Base-by-base conservation (phyloP, 306 rosid species). In the Citrullus colocynthis region DNA sequence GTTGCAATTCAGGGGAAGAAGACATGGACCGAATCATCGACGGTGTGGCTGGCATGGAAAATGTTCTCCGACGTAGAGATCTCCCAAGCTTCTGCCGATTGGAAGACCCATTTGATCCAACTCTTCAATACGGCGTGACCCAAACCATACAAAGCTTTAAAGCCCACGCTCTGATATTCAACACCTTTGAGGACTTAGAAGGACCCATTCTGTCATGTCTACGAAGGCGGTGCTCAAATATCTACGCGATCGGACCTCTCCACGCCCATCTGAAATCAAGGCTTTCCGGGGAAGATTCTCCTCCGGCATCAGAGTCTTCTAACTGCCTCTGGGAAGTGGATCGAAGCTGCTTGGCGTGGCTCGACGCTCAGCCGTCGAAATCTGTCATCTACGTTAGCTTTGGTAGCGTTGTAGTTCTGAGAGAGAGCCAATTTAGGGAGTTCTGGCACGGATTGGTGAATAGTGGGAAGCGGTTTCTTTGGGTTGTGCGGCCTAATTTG, bases 161-260 rank as follows among this genome's bases (percentile, higher is more conserved):
- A 72, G 86, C 86, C 8, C 63, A 76, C 11, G 87, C 86, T 2
- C 5, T 88, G 4, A 82, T 91, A 7, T 56, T 89, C 58, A 91
- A 91, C 88, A 83, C 97, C 0, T 90, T 85, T 16, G 90, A 91
- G n/a, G 93, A 88, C 0, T 74, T 90, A 24, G 97, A 91, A 64
- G 78, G 77, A 4, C 86, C 89, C 1, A 48, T 86, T 3, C 71
- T 88, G 15, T 59, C 79, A 24, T 79, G 79, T 0, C 59, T 88
- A 1, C 82, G 84, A 2, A 79, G 17, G 4, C 66, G 48, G 0
- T 82, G 79, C 51, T 85, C 86, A 3, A 81, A 82, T 20, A 4
- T 84, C 54, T 91, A 75, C 82, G 24, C 90, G 15, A 4, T 89
- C 20, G 91, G 91, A 8, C 90, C 91, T 6, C 88, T 89, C 73